Evolutionary conservation across 805 yeast genomes (phyloP).

Genomic region (Cyberlindnera bimundalis): DNA sequence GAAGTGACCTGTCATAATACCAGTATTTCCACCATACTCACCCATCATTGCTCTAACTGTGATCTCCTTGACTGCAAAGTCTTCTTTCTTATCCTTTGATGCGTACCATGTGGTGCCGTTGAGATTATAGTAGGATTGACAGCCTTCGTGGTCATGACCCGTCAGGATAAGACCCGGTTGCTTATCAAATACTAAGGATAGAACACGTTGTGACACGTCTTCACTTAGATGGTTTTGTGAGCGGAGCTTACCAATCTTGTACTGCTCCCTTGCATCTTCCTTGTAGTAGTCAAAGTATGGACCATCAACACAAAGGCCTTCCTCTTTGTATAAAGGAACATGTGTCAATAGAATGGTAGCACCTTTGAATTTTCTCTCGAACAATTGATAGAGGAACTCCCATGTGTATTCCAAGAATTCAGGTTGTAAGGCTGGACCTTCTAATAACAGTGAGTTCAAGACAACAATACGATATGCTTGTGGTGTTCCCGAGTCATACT

Average conservation of each 20-base stretch:
- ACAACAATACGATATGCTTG: constrained; percentile 90
- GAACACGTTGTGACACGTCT: constrained; percentile 61
- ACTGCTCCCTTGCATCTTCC: constrained; percentile 54
- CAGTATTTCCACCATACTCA: constrained; percentile 86
- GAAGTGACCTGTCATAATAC: constrained; percentile 74
- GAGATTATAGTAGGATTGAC: constrained; percentile 63
- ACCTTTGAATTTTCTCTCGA: constrained; percentile 59
- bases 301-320: constrained; percentile 84
- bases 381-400: constrained; percentile 65
- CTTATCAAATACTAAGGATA: constrained; percentile 65
- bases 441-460: constrained; percentile 75
- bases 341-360: constrained; percentile 83
- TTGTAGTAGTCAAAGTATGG: constrained; percentile 65
- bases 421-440: constrained; percentile 84
- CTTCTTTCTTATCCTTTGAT: constrained; percentile 35
- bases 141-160: constrained; percentile 97
- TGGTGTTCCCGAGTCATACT: constrained; percentile 57
- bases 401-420: constrained; percentile 65
- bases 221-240: constrained; percentile 82
- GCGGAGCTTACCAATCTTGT: constrained; percentile 65
- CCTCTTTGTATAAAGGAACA: constrained; percentile 80
- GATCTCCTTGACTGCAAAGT: constrained; percentile 58
- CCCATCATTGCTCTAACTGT: constrained; percentile 97
- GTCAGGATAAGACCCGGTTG: constrained; percentile 80
- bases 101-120: constrained; percentile 55